Percentiles rank a stretch among this genome's conserved stretches.
These are phyloP conservation scores for Malassezia brasiliensis DNA, from an alignment of 1,284 basidiomycete species.

Conservation along the genomic window DNA sequence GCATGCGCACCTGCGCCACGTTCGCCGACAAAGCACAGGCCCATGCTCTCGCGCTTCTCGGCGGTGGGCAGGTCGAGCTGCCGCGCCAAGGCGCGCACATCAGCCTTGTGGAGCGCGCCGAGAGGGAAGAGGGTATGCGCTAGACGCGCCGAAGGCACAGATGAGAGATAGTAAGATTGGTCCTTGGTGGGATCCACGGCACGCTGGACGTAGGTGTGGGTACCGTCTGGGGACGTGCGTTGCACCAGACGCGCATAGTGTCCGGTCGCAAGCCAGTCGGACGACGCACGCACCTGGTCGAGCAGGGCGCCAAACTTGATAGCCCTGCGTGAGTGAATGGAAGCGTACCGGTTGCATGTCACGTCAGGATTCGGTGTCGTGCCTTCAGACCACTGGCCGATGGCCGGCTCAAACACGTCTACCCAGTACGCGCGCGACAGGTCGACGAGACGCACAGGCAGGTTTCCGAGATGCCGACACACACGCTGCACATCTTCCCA, in stretches of 20 bases:
- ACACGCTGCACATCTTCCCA: constrained; percentile 81
- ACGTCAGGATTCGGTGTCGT: constrained; percentile 82
- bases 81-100: constrained; percentile 69
- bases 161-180: constrained; percentile 83
- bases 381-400: constrained; percentile 33
- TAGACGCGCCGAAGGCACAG: constrained; percentile 23
- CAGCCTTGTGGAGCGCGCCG: constrained; percentile 39
- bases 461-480: constrained; percentile 60
- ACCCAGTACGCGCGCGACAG: constrained; percentile 37
- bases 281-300: constrained; percentile 46
- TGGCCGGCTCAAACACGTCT: constrained; percentile 38
- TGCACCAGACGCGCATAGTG: constrained; percentile 70
- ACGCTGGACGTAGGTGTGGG: constrained; percentile 16
- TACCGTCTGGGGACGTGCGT: constrained; percentile 10
- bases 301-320: constrained; percentile 87
- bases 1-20: constrained; percentile 53
- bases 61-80: constrained; percentile 65
- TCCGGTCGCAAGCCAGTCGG: constrained; percentile 66
- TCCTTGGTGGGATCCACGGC: constrained; percentile 58
- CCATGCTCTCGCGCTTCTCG: constrained; percentile 77
- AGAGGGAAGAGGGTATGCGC: constrained; percentile 54
- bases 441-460: constrained; percentile 50
- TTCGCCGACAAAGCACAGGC: constrained; percentile 86
- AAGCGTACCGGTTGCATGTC: constrained; percentile 69
- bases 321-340: constrained; percentile 54